A percentile compares a stretch with the other conserved stretches of the same genome.
Evolutionary conservation across 805 yeast genomes (phyloP).

Genomic region (Schizosaccharomyces octosporus): DNA sequence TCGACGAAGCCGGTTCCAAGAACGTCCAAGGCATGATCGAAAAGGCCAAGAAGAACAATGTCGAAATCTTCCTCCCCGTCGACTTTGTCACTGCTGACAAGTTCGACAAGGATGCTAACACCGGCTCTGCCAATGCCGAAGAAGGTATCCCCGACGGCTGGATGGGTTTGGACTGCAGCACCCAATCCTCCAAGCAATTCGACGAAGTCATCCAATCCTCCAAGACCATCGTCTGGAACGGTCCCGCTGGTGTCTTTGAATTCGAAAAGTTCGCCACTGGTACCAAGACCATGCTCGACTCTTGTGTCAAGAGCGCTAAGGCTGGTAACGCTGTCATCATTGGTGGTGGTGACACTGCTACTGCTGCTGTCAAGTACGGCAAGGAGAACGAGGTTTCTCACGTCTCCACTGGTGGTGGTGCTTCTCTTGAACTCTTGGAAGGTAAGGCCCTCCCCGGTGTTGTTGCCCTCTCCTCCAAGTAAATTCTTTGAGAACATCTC

Average conservation of each 20-base stretch:
- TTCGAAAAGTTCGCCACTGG: constrained; percentile 79
- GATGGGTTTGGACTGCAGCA: constrained; percentile 93
- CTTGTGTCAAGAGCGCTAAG: constrained; percentile 63
- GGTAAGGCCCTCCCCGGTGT: constrained; percentile 98
- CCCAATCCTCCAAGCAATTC: constrained; percentile 60
- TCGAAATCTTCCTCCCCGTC: constrained; percentile 78
- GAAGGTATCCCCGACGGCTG: constrained; percentile 86
- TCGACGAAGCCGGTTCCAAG: constrained; percentile 84
- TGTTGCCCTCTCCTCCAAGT: constrained; percentile 62
- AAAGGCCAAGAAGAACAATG: constrained; percentile 90
- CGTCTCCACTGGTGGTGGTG: constrained; percentile 99
- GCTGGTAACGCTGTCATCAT: constrained; percentile 83
- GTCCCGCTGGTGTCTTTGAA: constrained; percentile 99
- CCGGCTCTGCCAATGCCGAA: constrained; percentile 61
- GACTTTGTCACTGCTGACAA: constrained; percentile 91
- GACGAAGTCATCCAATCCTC: constrained; percentile 68
- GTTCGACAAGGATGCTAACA: constrained; percentile 75
- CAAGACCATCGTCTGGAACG: constrained; percentile 98
- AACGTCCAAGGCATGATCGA: constrained; percentile 75
- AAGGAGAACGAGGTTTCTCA: constrained; percentile 90
- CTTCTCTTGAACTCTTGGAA: constrained; percentile 92
- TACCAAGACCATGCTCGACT: constrained; percentile 74
- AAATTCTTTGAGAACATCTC: constrained; percentile 4
- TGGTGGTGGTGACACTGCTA: constrained; percentile 99
- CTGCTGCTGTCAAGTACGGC: constrained; percentile 92